Percentiles rank a stretch among this genome's conserved stretches.
Evolutionary conservation across 164 flowering plant species (phyloP).

Genomic region (Euptelea pleiosperma): DNA sequence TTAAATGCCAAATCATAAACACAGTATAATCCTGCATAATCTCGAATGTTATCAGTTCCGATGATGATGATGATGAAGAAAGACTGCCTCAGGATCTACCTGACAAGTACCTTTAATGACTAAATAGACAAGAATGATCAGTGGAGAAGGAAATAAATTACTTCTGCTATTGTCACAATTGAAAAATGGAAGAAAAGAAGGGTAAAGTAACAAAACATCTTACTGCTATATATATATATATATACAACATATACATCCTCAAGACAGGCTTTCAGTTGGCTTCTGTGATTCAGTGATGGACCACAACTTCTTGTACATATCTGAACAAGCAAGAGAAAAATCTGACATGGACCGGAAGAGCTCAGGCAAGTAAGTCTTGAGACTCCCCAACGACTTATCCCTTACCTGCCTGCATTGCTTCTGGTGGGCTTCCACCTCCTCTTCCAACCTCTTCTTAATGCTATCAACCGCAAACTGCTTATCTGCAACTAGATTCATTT

Average conservation of each 20-base stretch:
- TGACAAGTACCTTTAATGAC: no score
- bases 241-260: constrained; percentile 5
- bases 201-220: no score
- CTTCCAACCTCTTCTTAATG: constrained; percentile 63
- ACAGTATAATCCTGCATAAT: no score
- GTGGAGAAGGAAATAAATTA: no score
- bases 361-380: constrained; percentile 74
- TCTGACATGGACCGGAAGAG: constrained; percentile 68
- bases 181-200: neutral
- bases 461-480: constrained; percentile 51
- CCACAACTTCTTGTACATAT: constrained; percentile 48
- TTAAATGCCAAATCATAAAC: no score
- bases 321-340: constrained; percentile 47
- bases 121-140: no score
- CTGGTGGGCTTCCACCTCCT: constrained; percentile 57
- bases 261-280: constrained; percentile 18
- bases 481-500: constrained; percentile 52
- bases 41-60: no score
- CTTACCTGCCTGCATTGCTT: constrained; percentile 75
- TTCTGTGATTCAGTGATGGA: constrained; percentile 31
- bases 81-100: no score
- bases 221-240: neutral
- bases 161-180: no score
- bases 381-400: constrained; percentile 78
- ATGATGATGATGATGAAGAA: no score